A percentile compares a stretch with the other conserved stretches of the same genome.
Evolutionary conservation across 768 basidiomycete species (phyloP).

Genomic region (Tulasnella sp.): DNA sequence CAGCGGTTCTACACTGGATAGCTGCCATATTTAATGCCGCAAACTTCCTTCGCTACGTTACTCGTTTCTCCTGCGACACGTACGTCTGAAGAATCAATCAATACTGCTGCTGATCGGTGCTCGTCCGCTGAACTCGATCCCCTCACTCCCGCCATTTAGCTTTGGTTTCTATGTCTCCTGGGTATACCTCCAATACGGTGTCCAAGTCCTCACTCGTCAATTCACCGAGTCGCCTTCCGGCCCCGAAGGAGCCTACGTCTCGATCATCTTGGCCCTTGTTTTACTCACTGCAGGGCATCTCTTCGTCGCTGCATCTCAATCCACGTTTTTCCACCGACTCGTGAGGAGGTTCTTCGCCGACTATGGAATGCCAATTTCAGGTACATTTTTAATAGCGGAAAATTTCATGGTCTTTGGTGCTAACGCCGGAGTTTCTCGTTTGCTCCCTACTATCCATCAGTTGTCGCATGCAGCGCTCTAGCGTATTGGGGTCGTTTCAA

Average conservation of each 20-base stretch:
- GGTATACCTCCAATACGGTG: conserved; percentile 82
- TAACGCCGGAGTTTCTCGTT: too few relatives aligned
- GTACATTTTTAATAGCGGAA: neutral
- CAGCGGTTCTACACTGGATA: conserved; percentile 78
- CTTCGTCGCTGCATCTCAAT: conserved; percentile 61
- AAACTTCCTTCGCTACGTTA: conserved; percentile 81
- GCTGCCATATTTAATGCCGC: conserved; percentile 74
- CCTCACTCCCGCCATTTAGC: neutral
- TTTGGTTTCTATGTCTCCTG: conserved; percentile 92
- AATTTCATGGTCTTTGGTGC: neutral
- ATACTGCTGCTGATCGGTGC: neutral
- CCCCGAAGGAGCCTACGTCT: conserved; percentile 51
- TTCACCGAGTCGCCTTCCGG: conserved; percentile 40
- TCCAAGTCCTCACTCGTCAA: conserved; percentile 76
- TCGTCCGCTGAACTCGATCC: neutral
- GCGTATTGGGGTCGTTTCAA: conserved; percentile 85
- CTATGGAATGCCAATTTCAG: conserved; percentile 85
- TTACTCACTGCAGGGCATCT: conserved; percentile 74
- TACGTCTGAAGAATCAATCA: neutral
- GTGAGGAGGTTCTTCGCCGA: conserved; percentile 73
- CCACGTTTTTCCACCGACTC: conserved; percentile 66
- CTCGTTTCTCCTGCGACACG: conserved; percentile 85
- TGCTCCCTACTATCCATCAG: too few relatives aligned
- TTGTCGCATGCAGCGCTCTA: conserved; percentile 68
- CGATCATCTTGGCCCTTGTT: conserved; percentile 68